Percentiles rank a stretch among this genome's conserved stretches.
Conservation (phyloP, 1,139 yeast species). For the Yamadazyma sp. region DNA sequence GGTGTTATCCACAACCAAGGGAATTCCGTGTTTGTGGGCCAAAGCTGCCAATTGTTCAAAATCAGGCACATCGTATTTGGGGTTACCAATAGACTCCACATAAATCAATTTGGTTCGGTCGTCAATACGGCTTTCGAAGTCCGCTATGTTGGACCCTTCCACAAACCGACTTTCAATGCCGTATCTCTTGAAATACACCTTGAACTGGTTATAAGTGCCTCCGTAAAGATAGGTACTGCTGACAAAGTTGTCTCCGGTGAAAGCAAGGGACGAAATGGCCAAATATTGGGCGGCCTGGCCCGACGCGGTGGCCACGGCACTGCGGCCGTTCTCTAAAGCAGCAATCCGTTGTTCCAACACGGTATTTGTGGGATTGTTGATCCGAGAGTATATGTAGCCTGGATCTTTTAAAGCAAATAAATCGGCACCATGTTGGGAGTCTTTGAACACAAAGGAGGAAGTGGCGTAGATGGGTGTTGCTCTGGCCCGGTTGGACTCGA, state of each 20-base stretch:
- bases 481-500: conserved; percentile 66
- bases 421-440: conserved; percentile 90
- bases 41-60: conserved; percentile 72
- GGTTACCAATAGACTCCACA: conserved; percentile 91
- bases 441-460: conserved; percentile 82
- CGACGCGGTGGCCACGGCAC: conserved; percentile 86
- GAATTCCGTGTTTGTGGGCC: conserved; percentile 87
- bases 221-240: conserved; percentile 91
- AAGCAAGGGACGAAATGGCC: conserved; percentile 83
- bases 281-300: conserved; percentile 95
- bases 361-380: conserved; percentile 90
- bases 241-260: conserved; percentile 84
- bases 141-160: conserved; percentile 69
- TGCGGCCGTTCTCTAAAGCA: conserved; percentile 89
- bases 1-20: conserved; percentile 94
- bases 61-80: conserved; percentile 90
- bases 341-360: conserved; percentile 91
- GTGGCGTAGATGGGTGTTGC: conserved; percentile 92
- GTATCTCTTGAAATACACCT: conserved; percentile 83
- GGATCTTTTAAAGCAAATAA: conserved; percentile 80
- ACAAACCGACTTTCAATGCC: conserved; percentile 87
- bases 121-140: conserved; percentile 72
- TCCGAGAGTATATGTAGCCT: conserved; percentile 85
- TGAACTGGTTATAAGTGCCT: conserved; percentile 94
- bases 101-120: conserved; percentile 86